Conservation (phyloP, 2,329 filamentous ascomycete genomes). For the Epichloe sylvatica region DNA sequence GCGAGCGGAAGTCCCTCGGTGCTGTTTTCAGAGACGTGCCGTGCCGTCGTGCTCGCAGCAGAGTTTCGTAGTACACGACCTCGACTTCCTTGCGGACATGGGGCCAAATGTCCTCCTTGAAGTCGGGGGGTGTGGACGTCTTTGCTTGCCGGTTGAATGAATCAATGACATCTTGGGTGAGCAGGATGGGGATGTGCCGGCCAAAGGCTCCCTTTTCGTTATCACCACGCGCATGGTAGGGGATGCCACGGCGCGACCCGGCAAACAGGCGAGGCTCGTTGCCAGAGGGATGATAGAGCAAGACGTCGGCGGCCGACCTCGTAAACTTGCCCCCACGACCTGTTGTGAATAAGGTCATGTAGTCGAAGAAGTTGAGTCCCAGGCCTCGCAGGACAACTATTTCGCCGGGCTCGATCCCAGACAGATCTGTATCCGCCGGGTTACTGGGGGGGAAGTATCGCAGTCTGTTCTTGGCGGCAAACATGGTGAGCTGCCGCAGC, state of each 20-base stretch:
- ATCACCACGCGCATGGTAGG: constrained; percentile 5
- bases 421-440: constrained; percentile 4
- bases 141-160: background rate
- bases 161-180: constrained; percentile 1
- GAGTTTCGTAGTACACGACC: constrained; percentile 3
- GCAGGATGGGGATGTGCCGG: background rate
- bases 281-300: constrained; percentile 1
- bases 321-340: constrained; percentile 1
- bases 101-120: constrained; percentile 3
- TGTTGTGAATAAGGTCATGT: constrained; percentile 2
- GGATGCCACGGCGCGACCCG: constrained; percentile 5
- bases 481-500: background rate
- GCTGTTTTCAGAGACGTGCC: background rate
- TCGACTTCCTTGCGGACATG: constrained; percentile 3
- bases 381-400: background rate
- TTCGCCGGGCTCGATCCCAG: background rate
- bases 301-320: background rate
- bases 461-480: background rate
- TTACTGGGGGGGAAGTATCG: constrained; percentile 1
- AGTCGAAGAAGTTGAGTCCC: constrained; percentile 5
- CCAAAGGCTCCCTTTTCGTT: constrained; percentile 4
- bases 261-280: constrained; percentile 3
- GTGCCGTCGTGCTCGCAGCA: background rate
- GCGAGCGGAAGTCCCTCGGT: background rate
- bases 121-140: background rate